phyloP scores from a whole-genome alignment of 2,329 filamentous ascomycete species.

The Stachybotrys chartarum region DNA sequence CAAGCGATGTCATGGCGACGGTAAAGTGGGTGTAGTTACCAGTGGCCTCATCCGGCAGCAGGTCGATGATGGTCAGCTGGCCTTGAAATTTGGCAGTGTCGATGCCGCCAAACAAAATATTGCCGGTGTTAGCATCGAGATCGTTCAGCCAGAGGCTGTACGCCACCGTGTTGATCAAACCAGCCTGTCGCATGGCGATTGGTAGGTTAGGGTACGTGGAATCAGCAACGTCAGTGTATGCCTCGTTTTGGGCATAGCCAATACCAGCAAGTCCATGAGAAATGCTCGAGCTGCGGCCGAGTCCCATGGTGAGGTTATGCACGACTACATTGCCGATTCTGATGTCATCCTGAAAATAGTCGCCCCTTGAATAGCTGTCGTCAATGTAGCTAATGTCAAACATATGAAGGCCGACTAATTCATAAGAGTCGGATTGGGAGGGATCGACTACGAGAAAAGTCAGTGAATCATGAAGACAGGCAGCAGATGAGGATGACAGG shows the following conservation, averaged over 20 bases:
- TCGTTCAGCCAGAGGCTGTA: constrained; percentile 67
- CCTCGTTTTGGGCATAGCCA: constrained; percentile 51
- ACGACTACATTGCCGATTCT: constrained; percentile 44
- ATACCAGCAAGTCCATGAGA: constrained; percentile 52
- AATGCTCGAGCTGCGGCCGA: constrained; percentile 47
- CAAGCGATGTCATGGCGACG: constrained; percentile 40
- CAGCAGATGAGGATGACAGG: no score
- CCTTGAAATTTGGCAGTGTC: constrained; percentile 68
- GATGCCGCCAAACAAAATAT: constrained; percentile 73
- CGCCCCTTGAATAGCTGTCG: constrained; percentile 46
- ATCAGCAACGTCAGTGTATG: constrained; percentile 21
- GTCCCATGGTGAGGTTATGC: constrained; percentile 51
- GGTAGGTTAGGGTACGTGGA: constrained; percentile 52
- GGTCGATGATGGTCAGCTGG: constrained; percentile 51
- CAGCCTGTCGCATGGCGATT: constrained; percentile 53
- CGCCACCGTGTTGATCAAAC: constrained; percentile 57
- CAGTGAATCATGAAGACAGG: constrained; percentile 14
- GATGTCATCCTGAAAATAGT: constrained; percentile 53
- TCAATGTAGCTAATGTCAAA: constrained; percentile 59
- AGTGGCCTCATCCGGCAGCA: constrained; percentile 37
- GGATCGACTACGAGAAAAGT: constrained; percentile 33
- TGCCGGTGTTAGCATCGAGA: constrained; percentile 54
- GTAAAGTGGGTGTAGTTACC: constrained; percentile 37
- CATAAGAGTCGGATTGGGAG: constrained; percentile 37
- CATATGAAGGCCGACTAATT: constrained; percentile 29